phyloP scores from a whole-genome alignment of 345 rosid genomes.

The Populus euphratica region DNA sequence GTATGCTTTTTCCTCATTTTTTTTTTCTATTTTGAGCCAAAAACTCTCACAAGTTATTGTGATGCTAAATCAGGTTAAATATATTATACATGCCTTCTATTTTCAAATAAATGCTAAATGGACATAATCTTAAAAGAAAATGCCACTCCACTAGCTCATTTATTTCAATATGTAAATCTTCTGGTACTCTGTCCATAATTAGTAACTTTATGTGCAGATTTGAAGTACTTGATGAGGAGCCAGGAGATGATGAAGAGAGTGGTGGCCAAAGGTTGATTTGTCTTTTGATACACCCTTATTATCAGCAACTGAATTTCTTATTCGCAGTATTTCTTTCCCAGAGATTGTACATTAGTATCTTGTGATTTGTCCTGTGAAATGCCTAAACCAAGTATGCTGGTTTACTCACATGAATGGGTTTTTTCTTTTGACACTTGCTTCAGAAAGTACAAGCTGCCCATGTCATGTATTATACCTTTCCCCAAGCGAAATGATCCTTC shows the following conservation, averaged over 20 bases:
- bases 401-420: background rate
- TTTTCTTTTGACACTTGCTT: constrained; percentile 10
- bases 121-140: no score
- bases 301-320: background rate
- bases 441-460: constrained; percentile 85
- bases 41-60: no score
- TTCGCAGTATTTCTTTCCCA: background rate
- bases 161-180: background rate
- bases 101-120: no score
- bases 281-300: background rate
- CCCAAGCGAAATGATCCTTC: constrained; percentile 73
- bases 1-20: no score
- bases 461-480: constrained; percentile 73
- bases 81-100: no score
- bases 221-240: constrained; percentile 93
- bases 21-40: no score
- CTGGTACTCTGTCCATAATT: constrained; percentile 1
- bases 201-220: constrained; percentile 44
- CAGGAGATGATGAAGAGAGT: constrained; percentile 91
- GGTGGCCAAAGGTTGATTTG: constrained; percentile 62
- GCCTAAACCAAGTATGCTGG: background rate
- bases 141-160: no score
- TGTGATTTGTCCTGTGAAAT: background rate
- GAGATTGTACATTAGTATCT: background rate
- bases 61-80: no score